Evolutionary conservation across 805 yeast genomes (phyloP).

Genomic region (Candida endomychidarum): DNA sequence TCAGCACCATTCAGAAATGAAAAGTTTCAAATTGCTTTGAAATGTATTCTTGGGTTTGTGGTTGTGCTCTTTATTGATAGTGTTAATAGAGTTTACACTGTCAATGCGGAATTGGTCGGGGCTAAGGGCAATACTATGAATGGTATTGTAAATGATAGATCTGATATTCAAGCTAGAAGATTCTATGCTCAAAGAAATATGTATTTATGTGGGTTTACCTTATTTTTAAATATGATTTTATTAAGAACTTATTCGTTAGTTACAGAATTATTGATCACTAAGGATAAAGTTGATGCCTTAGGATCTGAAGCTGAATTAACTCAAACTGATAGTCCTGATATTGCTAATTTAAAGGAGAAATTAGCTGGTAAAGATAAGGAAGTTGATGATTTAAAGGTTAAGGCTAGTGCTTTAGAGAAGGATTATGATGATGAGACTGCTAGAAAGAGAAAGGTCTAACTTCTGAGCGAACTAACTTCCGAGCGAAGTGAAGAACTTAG

Average conservation of each 20-base stretch:
- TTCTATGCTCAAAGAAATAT: conserved; percentile 96
- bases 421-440: conserved; percentile 47
- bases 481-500: no score
- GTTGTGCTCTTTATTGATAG: conserved; percentile 84
- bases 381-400: conserved; percentile 66
- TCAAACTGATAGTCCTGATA: conserved; percentile 35
- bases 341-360: conserved; percentile 44
- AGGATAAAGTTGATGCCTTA: conserved; percentile 53
- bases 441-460: conserved; percentile 2
- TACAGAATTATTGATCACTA: conserved; percentile 64
- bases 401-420: conserved; percentile 61
- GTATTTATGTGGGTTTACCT: conserved; percentile 93
- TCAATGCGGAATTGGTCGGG: conserved; percentile 56
- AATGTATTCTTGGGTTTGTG: conserved; percentile 82
- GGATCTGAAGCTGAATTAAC: conserved; percentile 5
- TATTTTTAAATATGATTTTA: conserved; percentile 82
- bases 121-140: conserved; percentile 17
- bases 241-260: conserved; percentile 82
- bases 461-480: no score
- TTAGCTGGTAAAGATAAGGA: conserved; percentile 61
- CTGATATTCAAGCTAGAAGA: conserved; percentile 85
- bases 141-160: conserved; percentile 53
- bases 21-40: conserved; percentile 72
- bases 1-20: conserved; percentile 69
- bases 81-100: conserved; percentile 75